These are phyloP conservation scores for Pythium myriotylum DNA, from an alignment of 352 stramenopile species.

Conservation along the genomic window DNA sequence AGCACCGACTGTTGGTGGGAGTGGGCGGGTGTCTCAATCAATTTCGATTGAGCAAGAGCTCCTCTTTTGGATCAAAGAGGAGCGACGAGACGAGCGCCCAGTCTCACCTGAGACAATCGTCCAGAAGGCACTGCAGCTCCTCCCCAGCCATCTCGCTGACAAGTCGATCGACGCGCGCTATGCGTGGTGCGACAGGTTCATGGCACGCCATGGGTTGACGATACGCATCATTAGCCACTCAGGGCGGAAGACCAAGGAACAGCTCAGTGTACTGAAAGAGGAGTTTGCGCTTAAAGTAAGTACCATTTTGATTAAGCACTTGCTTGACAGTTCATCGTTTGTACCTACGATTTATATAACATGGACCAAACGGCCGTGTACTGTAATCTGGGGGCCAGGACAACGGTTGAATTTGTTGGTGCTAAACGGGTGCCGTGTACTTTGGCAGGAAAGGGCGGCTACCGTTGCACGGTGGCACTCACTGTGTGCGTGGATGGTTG, in stretches of 20 bases:
- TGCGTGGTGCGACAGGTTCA: no score
- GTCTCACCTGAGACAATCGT: not conserved
- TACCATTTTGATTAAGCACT: slow-evolving; percentile 3
- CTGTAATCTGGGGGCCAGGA: not conserved
- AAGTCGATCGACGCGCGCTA: not conserved
- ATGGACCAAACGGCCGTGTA: slow-evolving; percentile 13
- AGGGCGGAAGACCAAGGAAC: not conserved
- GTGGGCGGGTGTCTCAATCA: not conserved
- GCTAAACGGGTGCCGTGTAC: not conserved
- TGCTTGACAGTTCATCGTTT: not conserved
- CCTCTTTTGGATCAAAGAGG: slow-evolving; percentile 11
- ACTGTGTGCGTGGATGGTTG: slow-evolving; percentile 1
- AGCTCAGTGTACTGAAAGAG: not conserved
- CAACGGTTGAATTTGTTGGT: slow-evolving; percentile 8
- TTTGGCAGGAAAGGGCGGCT: slow-evolving; percentile 1
- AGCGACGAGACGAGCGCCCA: not conserved
- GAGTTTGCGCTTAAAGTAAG: slow-evolving; percentile 1
- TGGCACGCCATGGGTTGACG: no score
- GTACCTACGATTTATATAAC: slow-evolving; percentile 1
- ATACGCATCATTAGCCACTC: slow-evolving; percentile 10
- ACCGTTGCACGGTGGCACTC: slow-evolving; percentile 22
- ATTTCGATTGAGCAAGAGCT: not conserved
- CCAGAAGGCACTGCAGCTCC: not conserved
- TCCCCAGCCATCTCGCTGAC: slow-evolving; percentile 1
- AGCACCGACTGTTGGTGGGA: slow-evolving; percentile 8